phyloP scores from a whole-genome alignment of 2,329 filamentous ascomycete genomes.

The Eutypa lata region DNA sequence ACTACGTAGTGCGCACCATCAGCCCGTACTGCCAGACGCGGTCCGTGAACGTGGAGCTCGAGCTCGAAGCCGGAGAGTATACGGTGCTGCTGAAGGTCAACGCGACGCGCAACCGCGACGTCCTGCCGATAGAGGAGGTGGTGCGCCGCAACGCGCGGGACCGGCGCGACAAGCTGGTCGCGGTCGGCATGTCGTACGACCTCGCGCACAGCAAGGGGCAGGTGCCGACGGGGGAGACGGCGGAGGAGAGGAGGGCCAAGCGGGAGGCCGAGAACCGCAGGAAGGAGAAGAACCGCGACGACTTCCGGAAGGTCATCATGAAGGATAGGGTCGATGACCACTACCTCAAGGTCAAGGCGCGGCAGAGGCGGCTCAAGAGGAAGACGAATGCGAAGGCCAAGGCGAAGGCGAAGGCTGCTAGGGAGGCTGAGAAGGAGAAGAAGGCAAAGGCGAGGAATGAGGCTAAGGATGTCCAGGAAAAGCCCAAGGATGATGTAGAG shows the following conservation, averaged over 20 bases:
- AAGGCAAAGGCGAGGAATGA: conserved; percentile 18
- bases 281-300: conserved; percentile 37
- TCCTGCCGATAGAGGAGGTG: conserved; percentile 59
- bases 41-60: conserved; percentile 73
- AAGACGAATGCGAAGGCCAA: conserved; percentile 35
- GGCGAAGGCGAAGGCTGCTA: conserved; percentile 23
- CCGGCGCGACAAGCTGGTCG: conserved; percentile 67
- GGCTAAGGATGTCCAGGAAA: conserved; percentile 3
- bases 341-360: conserved; percentile 36
- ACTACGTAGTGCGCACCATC: conserved; percentile 54
- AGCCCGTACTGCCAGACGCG: conserved; percentile 61
- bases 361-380: conserved; percentile 37
- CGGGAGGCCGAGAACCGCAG: conserved; percentile 43
- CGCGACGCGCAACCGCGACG: conserved; percentile 55
- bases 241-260: conserved; percentile 45
- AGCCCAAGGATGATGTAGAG: conserved; percentile 7
- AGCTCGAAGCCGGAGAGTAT: conserved; percentile 72
- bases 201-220: conserved; percentile 66
- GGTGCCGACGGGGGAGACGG: conserved; percentile 43
- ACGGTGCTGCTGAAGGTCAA: conserved; percentile 73
- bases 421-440: conserved; percentile 24
- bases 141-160: conserved; percentile 62
- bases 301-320: conserved; percentile 34
- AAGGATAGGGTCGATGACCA: conserved; percentile 27
- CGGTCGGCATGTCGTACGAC: conserved; percentile 68